A percentile compares a stretch with the other conserved stretches of the same genome.
Evolutionary conservation across 495 filamentous ascomycete genomes (phyloP).

Genomic region (Penicillium cosmopolitanum): DNA sequence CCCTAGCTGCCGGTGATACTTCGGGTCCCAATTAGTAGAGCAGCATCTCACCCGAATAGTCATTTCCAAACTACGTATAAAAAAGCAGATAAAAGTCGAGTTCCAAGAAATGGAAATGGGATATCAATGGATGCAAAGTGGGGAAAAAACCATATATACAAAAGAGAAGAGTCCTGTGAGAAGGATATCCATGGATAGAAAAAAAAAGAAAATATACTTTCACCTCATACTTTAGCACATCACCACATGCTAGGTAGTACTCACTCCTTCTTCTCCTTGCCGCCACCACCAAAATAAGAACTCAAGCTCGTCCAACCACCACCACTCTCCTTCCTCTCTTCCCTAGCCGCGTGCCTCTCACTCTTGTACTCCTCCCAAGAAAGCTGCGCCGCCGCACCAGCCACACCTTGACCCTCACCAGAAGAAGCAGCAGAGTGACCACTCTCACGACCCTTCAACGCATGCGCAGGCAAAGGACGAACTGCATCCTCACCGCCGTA

Average conservation of each 20-base stretch:
- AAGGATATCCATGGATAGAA: background rate
- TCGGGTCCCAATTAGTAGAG: too few relatives aligned
- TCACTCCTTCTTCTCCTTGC: conserved; percentile 40
- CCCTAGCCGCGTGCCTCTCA: conserved; percentile 35
- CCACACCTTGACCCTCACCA: background rate
- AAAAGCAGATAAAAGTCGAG: too few relatives aligned
- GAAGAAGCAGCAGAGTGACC: too few relatives aligned
- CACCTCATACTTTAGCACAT: background rate
- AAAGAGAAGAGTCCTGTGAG: background rate
- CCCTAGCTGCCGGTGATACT: too few relatives aligned
- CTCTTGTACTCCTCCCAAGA: conserved; percentile 49
- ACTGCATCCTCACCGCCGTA: conserved; percentile 68
- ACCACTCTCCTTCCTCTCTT: conserved; percentile 28
- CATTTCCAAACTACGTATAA: too few relatives aligned
- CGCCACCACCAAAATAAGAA: conserved; percentile 11
- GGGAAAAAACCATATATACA: conserved; percentile 5
- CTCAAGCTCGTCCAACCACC: conserved; percentile 25
- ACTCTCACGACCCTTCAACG: background rate
- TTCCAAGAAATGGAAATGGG: background rate
- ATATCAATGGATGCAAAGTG: background rate
- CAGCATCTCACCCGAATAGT: too few relatives aligned
- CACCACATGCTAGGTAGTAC: background rate
- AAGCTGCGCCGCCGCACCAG: conserved; percentile 20
- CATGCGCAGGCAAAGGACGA: conserved; percentile 33
- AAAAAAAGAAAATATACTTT: too few relatives aligned